Evolutionary conservation across 768 basidiomycete genomes (phyloP).

Genomic region (Paxillus rubicundulus): DNA sequence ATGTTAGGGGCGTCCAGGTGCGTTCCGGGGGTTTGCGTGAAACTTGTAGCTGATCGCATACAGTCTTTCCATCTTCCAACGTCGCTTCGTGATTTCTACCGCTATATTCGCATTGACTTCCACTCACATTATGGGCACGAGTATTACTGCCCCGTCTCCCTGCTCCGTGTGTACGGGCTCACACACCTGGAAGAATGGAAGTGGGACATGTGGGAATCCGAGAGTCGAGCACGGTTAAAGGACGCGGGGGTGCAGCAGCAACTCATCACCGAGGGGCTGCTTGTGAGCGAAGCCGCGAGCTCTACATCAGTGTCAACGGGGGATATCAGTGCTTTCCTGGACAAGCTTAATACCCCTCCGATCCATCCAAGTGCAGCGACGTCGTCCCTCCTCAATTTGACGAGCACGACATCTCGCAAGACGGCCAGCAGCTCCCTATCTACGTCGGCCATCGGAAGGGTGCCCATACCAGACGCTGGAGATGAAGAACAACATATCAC

Average conservation of each 20-base stretch:
- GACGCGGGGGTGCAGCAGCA: constrained; percentile 20
- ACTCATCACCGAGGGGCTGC: constrained; percentile 22
- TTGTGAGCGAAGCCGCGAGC: not conserved
- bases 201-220: constrained; percentile 80
- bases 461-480: not conserved
- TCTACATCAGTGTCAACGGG: not conserved
- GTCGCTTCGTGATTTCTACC: constrained; percentile 80
- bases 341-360: not conserved
- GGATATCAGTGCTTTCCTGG: constrained; percentile 3
- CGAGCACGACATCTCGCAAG: not conserved
- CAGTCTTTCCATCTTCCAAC: constrained; percentile 78
- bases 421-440: not conserved
- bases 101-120: constrained; percentile 93
- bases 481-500: not conserved
- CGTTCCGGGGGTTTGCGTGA: not conserved
- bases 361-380: not conserved
- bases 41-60: not conserved
- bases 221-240: constrained; percentile 51
- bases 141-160: constrained; percentile 93
- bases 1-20: constrained; percentile 88
- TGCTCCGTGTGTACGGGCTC: constrained; percentile 90
- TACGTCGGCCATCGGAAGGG: not conserved
- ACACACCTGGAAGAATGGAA: constrained; percentile 97
- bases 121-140: constrained; percentile 91
- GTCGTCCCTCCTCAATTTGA: not conserved